phyloP scores from a whole-genome alignment of 2,329 filamentous ascomycete genomes.

The Zalaria obscura region DNA sequence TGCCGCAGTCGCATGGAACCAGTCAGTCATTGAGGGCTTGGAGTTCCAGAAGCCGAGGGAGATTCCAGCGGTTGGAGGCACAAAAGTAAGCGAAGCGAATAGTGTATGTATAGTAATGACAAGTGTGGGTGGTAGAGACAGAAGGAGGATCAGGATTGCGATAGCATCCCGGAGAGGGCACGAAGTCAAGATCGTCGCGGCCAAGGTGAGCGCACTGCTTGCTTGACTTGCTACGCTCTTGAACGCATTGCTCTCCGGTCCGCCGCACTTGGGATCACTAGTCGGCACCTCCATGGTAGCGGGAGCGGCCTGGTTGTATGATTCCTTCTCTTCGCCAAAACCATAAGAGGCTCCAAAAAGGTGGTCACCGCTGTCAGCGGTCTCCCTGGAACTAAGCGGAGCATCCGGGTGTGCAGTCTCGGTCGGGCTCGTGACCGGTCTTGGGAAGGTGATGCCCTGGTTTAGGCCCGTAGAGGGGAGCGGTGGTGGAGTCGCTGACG shows the following conservation, averaged over 20 bases:
- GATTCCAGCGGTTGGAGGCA: conserved; percentile 62
- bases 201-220: conserved; percentile 59
- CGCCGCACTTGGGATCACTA: conserved; percentile 2
- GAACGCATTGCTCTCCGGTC: conserved; percentile 18
- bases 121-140: conserved; percentile 79
- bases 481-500: conserved; percentile 18
- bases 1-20: conserved; percentile 67
- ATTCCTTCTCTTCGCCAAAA: conserved; percentile 3
- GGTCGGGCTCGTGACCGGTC: conserved; percentile 11
- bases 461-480: conserved; percentile 24
- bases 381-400: not conserved
- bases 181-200: conserved; percentile 74
- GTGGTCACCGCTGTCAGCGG: not conserved
- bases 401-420: conserved; percentile 1
- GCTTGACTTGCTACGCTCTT: conserved; percentile 56
- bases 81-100: conserved; percentile 86
- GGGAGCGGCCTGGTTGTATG: conserved; percentile 1
- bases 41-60: conserved; percentile 28
- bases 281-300: conserved; percentile 1
- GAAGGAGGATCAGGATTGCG: conserved; percentile 88
- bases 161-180: conserved; percentile 90
- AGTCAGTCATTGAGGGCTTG: conserved; percentile 70
- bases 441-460: conserved; percentile 20
- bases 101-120: conserved; percentile 82
- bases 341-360: not conserved